phyloP scores from a whole-genome alignment of 1,284 basidiomycete genomes.

The Pseudozyma pruni region DNA sequence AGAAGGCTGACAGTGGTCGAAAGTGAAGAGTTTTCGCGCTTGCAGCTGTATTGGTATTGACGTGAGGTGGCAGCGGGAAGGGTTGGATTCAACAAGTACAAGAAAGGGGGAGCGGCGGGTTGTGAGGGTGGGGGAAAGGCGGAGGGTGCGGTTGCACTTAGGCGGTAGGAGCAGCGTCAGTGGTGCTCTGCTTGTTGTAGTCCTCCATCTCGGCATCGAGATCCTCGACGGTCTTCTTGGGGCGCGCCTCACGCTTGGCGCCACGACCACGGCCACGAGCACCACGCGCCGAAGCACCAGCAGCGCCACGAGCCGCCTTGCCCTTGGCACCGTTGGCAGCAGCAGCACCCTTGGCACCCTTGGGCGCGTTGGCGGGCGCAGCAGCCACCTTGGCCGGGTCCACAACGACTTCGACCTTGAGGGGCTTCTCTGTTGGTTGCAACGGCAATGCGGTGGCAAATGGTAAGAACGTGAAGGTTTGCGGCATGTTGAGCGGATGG shows the following conservation, averaged over 20 bases:
- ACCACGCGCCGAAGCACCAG: slow-evolving; percentile 66
- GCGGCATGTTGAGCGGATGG: slow-evolving; percentile 48
- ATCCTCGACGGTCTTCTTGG: slow-evolving; percentile 72
- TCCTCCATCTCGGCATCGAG: slow-evolving; percentile 75
- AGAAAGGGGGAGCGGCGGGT: background rate
- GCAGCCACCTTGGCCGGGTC: slow-evolving; percentile 77
- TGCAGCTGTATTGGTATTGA: no score
- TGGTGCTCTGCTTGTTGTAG: slow-evolving; percentile 58
- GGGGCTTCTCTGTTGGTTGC: slow-evolving; percentile 76
- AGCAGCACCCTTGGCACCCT: slow-evolving; percentile 36
- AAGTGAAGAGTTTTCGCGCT: no score
- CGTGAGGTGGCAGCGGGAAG: background rate
- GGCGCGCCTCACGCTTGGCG: slow-evolving; percentile 67
- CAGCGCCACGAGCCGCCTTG: slow-evolving; percentile 32
- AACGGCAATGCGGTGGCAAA: slow-evolving; percentile 26
- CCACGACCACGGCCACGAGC: slow-evolving; percentile 72
- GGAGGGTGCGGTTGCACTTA: slow-evolving; percentile 1
- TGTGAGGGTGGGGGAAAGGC: background rate
- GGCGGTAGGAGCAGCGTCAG: slow-evolving; percentile 39
- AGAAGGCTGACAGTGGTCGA: no score
- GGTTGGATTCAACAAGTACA: background rate
- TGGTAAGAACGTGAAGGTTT: background rate
- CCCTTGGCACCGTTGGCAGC: slow-evolving; percentile 33
- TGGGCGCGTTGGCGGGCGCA: slow-evolving; percentile 35
- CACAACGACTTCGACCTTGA: slow-evolving; percentile 97